Conservation (phyloP, 2,329 filamentous ascomycete species). For the Aspergillus carbonarius region DNA sequence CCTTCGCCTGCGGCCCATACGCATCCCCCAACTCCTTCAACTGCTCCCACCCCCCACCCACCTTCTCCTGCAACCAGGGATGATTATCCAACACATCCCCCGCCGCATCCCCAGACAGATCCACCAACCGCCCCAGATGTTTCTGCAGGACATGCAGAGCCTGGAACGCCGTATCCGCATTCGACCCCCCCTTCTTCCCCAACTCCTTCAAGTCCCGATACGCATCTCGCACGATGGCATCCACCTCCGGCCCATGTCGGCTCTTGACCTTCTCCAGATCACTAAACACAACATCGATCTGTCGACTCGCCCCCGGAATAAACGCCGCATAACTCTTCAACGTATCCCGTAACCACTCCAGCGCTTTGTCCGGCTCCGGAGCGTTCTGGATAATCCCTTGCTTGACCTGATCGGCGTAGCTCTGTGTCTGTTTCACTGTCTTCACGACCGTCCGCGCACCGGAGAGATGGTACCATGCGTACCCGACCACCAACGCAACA, state of each 20-base stretch:
- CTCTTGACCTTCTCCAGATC: conserved; percentile 67
- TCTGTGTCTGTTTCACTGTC: conserved; percentile 56
- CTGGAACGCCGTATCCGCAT: conserved; percentile 60
- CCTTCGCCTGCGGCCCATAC: conserved; percentile 74
- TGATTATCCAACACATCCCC: conserved; percentile 70
- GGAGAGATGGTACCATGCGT: conserved; percentile 56
- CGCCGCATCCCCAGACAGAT: conserved; percentile 62
- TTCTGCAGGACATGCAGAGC: conserved; percentile 64
- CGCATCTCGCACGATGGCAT: conserved; percentile 65
- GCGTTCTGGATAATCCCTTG: conserved; percentile 62
- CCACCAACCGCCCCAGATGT: conserved; percentile 58
- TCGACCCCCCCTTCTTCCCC: conserved; percentile 59
- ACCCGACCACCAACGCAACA: conserved; percentile 49
- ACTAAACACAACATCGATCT: conserved; percentile 68
- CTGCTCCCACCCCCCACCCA: conserved; percentile 67
- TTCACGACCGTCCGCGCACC: conserved; percentile 51
- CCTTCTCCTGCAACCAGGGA: conserved; percentile 68
- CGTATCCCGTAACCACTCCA: conserved; percentile 64
- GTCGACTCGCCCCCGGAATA: conserved; percentile 68
- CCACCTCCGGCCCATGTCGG: conserved; percentile 69
- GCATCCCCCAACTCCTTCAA: conserved; percentile 68
- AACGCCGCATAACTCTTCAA: conserved; percentile 68
- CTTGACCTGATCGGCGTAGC: conserved; percentile 60
- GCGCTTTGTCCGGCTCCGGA: conserved; percentile 65
- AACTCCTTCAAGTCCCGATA: conserved; percentile 66